phyloP scores from a whole-genome alignment of 108 stramenopile genomes.

The Cyclotella distinguenda region DNA sequence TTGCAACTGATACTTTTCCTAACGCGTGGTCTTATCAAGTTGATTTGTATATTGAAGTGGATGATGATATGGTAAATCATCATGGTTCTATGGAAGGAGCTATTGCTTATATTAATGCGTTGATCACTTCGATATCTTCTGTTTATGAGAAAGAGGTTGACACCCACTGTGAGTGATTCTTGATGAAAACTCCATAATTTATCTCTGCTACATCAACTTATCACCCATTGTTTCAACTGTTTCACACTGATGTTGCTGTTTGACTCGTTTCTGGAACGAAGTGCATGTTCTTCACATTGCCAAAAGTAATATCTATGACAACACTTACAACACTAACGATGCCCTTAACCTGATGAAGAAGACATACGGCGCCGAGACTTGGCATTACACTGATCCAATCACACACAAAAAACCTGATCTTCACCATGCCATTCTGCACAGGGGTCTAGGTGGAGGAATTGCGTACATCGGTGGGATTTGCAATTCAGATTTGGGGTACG shows the following conservation, averaged over 20 bases:
- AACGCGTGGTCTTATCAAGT: conserved; percentile 1
- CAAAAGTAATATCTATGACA: conserved; percentile 1
- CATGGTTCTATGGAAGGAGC: background rate
- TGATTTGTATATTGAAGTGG: conserved; percentile 1
- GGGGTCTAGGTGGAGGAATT: conserved; percentile 1
- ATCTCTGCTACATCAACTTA: background rate
- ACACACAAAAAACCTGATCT: background rate
- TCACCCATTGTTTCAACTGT: background rate
- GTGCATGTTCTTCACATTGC: conserved; percentile 12
- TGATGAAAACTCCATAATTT: too few relatives aligned
- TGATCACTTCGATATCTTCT: conserved; percentile 1
- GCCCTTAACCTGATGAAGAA: conserved; percentile 7
- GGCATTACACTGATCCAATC: background rate
- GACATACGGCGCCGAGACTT: background rate
- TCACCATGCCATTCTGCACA: conserved; percentile 1
- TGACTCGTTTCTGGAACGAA: background rate
- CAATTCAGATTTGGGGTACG: background rate
- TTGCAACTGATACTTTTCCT: conserved; percentile 1
- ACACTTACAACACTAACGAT: background rate
- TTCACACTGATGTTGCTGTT: too few relatives aligned
- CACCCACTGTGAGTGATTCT: conserved; percentile 19
- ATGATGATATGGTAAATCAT: background rate
- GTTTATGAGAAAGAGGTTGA: conserved; percentile 17
- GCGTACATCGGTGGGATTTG: background rate
- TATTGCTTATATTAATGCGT: background rate